Base-by-base conservation (phyloP, 1,139 yeast genomes). In the Geotrichum restrictum region DNA sequence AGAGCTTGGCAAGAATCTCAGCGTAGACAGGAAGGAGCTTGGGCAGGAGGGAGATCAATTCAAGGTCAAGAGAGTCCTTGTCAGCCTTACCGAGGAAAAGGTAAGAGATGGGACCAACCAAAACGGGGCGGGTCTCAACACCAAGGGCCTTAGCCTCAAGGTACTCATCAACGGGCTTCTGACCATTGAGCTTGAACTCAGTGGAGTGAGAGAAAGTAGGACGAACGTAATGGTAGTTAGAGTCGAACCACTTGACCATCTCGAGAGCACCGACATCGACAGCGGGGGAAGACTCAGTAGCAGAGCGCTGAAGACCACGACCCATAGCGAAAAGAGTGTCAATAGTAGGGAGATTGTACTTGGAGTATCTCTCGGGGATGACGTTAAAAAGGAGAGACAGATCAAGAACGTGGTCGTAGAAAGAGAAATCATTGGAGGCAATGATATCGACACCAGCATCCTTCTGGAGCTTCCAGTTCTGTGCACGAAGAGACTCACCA, bases 191-290 rank as follows among this genome's bases (percentile, higher is more conserved):
- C 81, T 93, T 91, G 87, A 93, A 94, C 67, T 85, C 83, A 61
- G 98, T 93, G 64, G 89, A 81, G 81, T 89, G 85, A 56, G 96
- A 88, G 78, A 93, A 88, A 65, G 98, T 94, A 75, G 98, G 98
- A 82, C 98, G 88, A 69, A 93, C 98, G 74, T 93, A 94, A 77
- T 93, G 98, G 87, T 93, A 93, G 88, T 93, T 93, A 61, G 98
- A 87, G 76, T 93, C 98, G 66, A 93, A 93, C 98, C 98, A 93
- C 81, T 93, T 93, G 67, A 93, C 98, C 98, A 93, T 93, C 82
- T 93, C 98, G 74, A 88, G 82, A 66, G 98, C 98, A 62, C 98
- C 93, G 59, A 93, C 98, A 75, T 94, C 98, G 65, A 93, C 96
- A 64, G 95, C 95, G 64, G 85, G 80, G 59, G 83, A 73, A 64